Evolutionary conservation across 202 grass and related monocot genomes (phyloP).

Genomic region (Elaeis oleifera): DNA sequence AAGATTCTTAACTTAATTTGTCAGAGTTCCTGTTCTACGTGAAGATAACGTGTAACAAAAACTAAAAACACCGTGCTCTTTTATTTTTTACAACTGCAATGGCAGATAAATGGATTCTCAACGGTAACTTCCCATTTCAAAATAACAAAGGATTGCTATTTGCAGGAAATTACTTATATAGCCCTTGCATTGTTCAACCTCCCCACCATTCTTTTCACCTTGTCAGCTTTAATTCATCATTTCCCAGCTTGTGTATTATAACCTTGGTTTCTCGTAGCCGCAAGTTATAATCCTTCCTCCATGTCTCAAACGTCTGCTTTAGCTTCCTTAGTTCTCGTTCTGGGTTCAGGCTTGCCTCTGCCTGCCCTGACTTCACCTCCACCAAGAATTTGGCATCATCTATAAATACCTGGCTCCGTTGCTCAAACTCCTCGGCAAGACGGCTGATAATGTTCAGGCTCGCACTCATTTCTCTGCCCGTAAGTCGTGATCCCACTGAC

Average conservation of each 20-base stretch:
- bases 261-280: conserved; percentile 81
- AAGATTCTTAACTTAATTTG: too few species aligned
- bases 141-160: too few species aligned
- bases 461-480: conserved; percentile 50
- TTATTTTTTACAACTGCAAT: too few species aligned
- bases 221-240: conserved; percentile 45
- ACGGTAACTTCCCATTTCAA: too few species aligned
- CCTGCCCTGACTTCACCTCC: conserved; percentile 85
- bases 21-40: too few species aligned
- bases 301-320: conserved; percentile 74
- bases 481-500: conserved; percentile 28
- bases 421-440: conserved; percentile 68
- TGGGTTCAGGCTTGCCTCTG: conserved; percentile 62
- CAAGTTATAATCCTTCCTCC: conserved; percentile 71
- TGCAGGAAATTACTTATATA: neutral
- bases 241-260: conserved; percentile 68
- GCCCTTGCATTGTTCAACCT: conserved; percentile 51
- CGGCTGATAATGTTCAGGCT: conserved; percentile 52
- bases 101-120: too few species aligned
- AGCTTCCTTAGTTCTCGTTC: conserved; percentile 71
- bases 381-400: conserved; percentile 83
- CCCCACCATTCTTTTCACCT: conserved; percentile 76
- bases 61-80: too few species aligned
- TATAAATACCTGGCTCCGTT: conserved; percentile 74
- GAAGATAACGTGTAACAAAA: too few species aligned